Evolutionary conservation across 345 rosid species (phyloP).

Genomic region (Boechera retrofracta): DNA sequence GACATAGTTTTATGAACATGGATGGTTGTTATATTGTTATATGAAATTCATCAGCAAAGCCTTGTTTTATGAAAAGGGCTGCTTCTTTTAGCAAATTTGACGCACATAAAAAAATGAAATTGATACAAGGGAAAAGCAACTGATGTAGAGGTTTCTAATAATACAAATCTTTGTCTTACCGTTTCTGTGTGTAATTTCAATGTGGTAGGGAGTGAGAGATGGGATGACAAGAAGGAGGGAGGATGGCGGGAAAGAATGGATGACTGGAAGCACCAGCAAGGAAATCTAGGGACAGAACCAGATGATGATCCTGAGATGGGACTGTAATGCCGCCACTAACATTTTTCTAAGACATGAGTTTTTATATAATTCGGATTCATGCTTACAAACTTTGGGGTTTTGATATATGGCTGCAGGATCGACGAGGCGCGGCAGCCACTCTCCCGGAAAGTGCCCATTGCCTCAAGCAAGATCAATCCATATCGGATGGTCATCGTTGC

Average conservation of each 20-base stretch:
- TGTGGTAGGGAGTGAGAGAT: constrained; percentile 68
- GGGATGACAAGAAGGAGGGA: constrained; percentile 88
- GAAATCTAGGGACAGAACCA: constrained; percentile 76
- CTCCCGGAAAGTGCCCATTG: constrained; percentile 94
- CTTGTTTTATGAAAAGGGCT: background rate
- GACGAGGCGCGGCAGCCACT: constrained; percentile 95
- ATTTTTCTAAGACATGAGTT: background rate
- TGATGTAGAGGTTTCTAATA: constrained; percentile 10
- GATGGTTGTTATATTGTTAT: background rate
- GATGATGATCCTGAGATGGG: constrained; percentile 88
- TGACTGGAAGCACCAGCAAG: constrained; percentile 90
- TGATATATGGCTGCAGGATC: constrained; percentile 55
- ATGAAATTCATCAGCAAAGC: background rate
- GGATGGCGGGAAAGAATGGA: constrained; percentile 95
- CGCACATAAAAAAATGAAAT: background rate
- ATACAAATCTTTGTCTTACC: background rate
- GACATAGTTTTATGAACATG: constrained; percentile 1
- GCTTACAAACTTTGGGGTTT: constrained; percentile 14
- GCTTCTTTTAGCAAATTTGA: background rate
- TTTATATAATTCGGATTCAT: constrained; percentile 1
- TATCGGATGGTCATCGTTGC: constrained; percentile 94
- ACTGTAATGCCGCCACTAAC: constrained; percentile 49
- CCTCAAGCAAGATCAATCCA: constrained; percentile 91
- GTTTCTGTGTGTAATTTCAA: background rate
- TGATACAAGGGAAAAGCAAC: constrained; percentile 1